Percentiles rank a stretch among this genome's conserved stretches.
phyloP scores from a whole-genome alignment of 1,284 basidiomycete species.

The Cerrena zonata region DNA sequence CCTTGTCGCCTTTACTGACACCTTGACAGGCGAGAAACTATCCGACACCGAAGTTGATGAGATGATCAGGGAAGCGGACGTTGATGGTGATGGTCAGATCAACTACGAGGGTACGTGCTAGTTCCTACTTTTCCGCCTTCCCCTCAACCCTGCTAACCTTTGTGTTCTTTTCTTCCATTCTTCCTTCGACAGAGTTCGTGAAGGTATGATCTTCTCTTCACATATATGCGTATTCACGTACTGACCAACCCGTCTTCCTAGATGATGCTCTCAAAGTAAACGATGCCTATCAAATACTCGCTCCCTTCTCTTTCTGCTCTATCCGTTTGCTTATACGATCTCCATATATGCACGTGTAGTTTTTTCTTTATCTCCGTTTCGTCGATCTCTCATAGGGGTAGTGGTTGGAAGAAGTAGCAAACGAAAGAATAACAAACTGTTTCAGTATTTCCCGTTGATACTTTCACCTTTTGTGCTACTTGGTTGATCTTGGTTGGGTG shows the following conservation, averaged over 20 bases:
- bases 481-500: too few species aligned
- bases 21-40: slow-evolving; percentile 79
- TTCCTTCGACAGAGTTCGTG: slow-evolving; percentile 54
- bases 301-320: neutral
- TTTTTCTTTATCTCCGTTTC: neutral
- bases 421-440: neutral
- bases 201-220: slow-evolving; percentile 41
- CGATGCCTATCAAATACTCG: neutral
- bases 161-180: neutral
- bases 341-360: too few species aligned
- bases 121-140: neutral
- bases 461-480: neutral
- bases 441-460: neutral
- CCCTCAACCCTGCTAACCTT: neutral
- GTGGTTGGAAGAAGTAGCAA: neutral
- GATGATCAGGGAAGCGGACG: slow-evolving; percentile 98
- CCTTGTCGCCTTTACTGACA: slow-evolving; percentile 1
- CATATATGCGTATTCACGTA: neutral
- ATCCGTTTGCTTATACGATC: neutral
- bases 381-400: neutral
- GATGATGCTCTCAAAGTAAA: slow-evolving; percentile 59
- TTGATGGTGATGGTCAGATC: slow-evolving; percentile 89
- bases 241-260: slow-evolving; percentile 17
- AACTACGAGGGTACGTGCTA: slow-evolving; percentile 77
- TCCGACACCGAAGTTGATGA: slow-evolving; percentile 91